Evolutionary conservation across 805 yeast species (phyloP), one percentile per base, ranked within the genome.

Genomic region (Starmera amethionina): DNA sequence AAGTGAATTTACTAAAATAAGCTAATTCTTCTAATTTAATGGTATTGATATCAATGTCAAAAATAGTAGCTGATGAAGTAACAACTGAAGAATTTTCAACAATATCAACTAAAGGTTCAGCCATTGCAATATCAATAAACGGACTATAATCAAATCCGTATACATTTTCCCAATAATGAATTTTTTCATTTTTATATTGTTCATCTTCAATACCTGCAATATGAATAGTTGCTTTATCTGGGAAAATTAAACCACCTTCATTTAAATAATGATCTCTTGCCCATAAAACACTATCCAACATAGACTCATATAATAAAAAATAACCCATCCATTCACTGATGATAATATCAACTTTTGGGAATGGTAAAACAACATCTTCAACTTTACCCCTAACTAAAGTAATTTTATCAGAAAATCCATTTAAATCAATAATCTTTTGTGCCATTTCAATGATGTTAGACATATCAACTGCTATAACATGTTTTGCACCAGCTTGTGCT

Each of bases 261-360:
- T 55, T 66, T 45, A 85, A 68, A 62, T 88, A 94, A 59, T 73
- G 78, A 65, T 93, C 99, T 65, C 99, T 77, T 30, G 99, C 99
- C 51, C 76, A 77, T 50, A 93, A 68, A 25, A 93, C 98, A 25
- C 97, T 87, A 63, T 93, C 97, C 60, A 93, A 73, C 99, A 93
- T 93, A 45, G 96, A 85, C 71, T 93, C 99, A 60, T 90, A 93
- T 42, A 94, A 71, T 51, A 94, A 64, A 56, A 93, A 93, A 63
- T 93, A 93, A 14, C 99, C 99, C 99, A 93, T 93, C 99, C 99
- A 93, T 64, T 93, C 99, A 47, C 93, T 80, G 45, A 93, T 80
- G 50, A 93, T 93, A 52, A 93, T 90, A 60, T 93, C 99, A 41
- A 93, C 99, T 58, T 83, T 70, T 41, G 79, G 78, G 49, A 73